Evolutionary conservation across 1,139 yeast species (phyloP), one percentile per base, ranked within the genome.

Genomic region (Zygosaccharomyces sapae): DNA sequence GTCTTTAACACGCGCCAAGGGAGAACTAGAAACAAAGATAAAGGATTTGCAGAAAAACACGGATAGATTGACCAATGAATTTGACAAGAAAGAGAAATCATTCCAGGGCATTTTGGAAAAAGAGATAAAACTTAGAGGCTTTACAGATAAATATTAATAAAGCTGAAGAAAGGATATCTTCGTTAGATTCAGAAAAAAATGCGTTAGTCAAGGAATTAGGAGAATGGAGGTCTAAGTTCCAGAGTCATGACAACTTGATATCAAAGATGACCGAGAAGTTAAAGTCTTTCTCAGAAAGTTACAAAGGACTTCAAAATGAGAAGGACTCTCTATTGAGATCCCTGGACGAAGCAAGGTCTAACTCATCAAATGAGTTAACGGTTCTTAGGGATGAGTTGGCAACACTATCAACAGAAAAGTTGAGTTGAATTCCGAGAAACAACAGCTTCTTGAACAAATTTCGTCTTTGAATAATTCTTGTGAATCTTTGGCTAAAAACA

Each of bases 1-100:
- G 63, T 77, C 77, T 36, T 69, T 88, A 36, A 76, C 81, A 0
- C 79, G 79, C 49, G 81, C 80, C 30, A 82, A 82, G 50, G 78
- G 75, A 2, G 76, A 76, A 0, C 58, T 75, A 1, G 84, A 80
- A 42, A 71, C 71, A 38, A 69, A 69, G 10, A 63, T 77, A 54
- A 73, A 65, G 52, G 61, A 49, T 48, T 63, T 62, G 63, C 77
- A 68, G 44, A 77, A 73, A 41, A 78, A 77, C 9, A 52, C 70
- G 1, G 58, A 55, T 5, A 59, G 52, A 9, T 29, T 54, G 2
- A 25, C 51, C 0, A 65, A 65, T 38, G 57, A 59, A 3, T 55
- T 59, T n/a, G 65, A 64, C 20, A 70, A 62, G 34, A 63, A 70
- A 35, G 49, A 60, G 4, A 54, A 54, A 7, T 50, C 55, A 3